Conservation (phyloP, 371 early-diverging fungal species). For the Homolaphlyctis polyrhiza region DNA sequence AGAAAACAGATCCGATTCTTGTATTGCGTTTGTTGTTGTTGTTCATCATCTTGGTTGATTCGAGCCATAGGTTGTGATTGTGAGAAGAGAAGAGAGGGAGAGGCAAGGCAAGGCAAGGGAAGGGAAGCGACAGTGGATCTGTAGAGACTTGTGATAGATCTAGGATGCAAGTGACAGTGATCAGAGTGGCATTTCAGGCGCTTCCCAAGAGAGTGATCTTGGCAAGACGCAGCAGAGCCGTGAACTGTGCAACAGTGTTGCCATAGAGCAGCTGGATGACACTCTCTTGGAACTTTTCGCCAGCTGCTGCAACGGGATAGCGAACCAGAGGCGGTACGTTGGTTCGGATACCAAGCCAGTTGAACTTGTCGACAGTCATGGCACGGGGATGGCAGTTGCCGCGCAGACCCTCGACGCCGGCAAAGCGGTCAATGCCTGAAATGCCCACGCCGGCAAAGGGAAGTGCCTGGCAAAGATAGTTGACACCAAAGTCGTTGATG, state of each 20-base stretch:
- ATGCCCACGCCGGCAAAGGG: slow-evolving; percentile 83
- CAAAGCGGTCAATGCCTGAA: slow-evolving; percentile 67
- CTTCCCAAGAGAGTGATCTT: neutral
- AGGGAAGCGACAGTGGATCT: no score
- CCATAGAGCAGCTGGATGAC: neutral
- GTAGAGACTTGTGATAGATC: no score
- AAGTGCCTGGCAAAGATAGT: slow-evolving; percentile 56
- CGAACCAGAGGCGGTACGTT: neutral
- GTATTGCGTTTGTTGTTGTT: no score
- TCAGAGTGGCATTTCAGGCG: neutral
- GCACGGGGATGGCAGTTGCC: slow-evolving; percentile 7
- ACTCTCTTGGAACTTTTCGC: neutral
- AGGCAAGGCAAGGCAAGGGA: no score
- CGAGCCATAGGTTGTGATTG: no score
- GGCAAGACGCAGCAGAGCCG: neutral
- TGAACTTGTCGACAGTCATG: slow-evolving; percentile 1
- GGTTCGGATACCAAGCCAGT: slow-evolving; percentile 2
- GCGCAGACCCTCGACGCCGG: slow-evolving; percentile 8
- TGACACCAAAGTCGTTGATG: slow-evolving; percentile 81
- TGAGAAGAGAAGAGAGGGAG: no score
- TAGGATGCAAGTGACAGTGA: no score
- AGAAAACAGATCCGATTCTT: no score
- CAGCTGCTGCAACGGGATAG: slow-evolving; percentile 1
- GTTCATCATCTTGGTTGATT: no score
- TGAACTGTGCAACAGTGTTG: neutral